phyloP scores from a whole-genome alignment of 2,329 filamentous ascomycete genomes.

The Alternaria gansuensis region DNA sequence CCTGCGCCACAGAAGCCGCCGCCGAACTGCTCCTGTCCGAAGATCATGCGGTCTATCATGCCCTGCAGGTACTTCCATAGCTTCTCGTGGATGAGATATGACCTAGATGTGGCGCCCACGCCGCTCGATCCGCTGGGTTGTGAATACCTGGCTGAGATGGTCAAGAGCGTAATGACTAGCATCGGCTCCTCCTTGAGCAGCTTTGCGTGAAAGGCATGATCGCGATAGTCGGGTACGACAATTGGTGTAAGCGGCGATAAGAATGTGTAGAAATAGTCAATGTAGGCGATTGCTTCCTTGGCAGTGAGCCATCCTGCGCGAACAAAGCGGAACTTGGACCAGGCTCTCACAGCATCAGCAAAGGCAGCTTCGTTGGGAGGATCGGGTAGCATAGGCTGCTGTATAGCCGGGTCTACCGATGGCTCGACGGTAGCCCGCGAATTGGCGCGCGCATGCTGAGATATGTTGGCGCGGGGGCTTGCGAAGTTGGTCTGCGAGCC shows the following conservation, averaged over 20 bases:
- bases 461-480: constrained; percentile 43
- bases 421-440: constrained; percentile 39
- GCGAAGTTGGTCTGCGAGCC: constrained; percentile 49
- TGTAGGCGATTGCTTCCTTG: constrained; percentile 89
- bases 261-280: constrained; percentile 94
- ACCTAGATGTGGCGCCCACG: constrained; percentile 74
- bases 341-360: constrained; percentile 79
- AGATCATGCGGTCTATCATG: constrained; percentile 94
- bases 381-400: constrained; percentile 39
- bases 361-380: constrained; percentile 51
- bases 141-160: constrained; percentile 88
- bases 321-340: constrained; percentile 93
- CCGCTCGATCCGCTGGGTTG: constrained; percentile 77
- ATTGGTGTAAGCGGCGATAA: constrained; percentile 93
- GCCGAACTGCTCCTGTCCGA: constrained; percentile 95
- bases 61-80: constrained; percentile 93
- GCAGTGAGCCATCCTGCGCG: constrained; percentile 96
- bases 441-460: constrained; percentile 38
- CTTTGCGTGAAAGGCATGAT: constrained; percentile 79
- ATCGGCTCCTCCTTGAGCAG: constrained; percentile 92
- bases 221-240: constrained; percentile 86
- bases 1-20: constrained; percentile 83
- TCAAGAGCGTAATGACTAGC: constrained; percentile 87
- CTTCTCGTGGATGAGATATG: constrained; percentile 92
- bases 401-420: constrained; percentile 46